Conservation (phyloP, 1,284 basidiomycete species). For the Ganoderma leucocontextum region DNA sequence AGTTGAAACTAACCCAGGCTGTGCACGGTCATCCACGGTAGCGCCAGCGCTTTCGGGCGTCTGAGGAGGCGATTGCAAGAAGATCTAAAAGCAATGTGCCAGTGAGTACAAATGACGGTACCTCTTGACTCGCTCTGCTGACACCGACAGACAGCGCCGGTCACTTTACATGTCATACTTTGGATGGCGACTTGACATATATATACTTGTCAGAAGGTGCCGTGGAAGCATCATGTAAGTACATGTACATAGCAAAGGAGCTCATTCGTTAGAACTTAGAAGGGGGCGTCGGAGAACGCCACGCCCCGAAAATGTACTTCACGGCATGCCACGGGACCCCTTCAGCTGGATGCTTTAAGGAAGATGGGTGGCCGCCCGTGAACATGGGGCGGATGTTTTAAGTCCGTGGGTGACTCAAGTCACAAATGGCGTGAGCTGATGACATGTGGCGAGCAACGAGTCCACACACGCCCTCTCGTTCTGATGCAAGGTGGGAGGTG, state of each 20-base stretch:
- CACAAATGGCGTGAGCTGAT: neutral
- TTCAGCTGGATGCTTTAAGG: neutral
- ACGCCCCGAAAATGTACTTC: neutral
- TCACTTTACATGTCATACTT: neutral
- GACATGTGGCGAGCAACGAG: neutral
- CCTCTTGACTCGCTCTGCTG: neutral
- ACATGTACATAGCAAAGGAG: no score
- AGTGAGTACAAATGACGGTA: neutral
- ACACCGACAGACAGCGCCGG: neutral
- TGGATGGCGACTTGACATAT: neutral
- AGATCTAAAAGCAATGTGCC: no score
- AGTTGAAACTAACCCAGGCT: neutral
- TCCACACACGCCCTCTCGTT: slow-evolving; percentile 9
- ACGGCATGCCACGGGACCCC: neutral
- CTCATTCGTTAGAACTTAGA: neutral
- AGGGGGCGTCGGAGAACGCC: neutral
- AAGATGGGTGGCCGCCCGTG: neutral
- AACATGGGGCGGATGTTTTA: slow-evolving; percentile 1
- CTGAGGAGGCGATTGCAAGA: neutral
- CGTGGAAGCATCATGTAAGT: neutral
- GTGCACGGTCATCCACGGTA: neutral
- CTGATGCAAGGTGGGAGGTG: slow-evolving; percentile 6
- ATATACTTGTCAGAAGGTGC: neutral
- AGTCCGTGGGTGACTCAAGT: slow-evolving; percentile 5
- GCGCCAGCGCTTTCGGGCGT: neutral